Evolutionary conservation across 257 asterid species (phyloP).

Genomic region (Forsythia suspensa): DNA sequence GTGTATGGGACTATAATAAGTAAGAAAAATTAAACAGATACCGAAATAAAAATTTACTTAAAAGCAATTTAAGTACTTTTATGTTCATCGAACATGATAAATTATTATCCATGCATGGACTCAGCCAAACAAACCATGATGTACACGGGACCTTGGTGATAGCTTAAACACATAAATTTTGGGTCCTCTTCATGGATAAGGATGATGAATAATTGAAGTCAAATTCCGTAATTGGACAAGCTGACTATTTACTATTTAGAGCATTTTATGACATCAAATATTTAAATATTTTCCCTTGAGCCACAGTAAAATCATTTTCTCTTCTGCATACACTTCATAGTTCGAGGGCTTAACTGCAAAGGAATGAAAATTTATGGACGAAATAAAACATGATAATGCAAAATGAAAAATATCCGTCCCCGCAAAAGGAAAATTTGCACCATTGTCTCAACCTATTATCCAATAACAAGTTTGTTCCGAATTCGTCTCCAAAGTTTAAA

Average conservation of each 20-base stretch:
- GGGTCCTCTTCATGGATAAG: constrained; percentile 25
- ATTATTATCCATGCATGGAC: background rate
- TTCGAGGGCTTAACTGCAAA: background rate
- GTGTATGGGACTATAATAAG: background rate
- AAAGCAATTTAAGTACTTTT: background rate
- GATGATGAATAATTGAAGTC: constrained; percentile 7
- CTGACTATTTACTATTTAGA: background rate
- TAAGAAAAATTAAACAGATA: too few relatives aligned
- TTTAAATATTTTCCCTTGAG: too few relatives aligned
- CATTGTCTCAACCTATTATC: background rate
- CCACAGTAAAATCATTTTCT: background rate
- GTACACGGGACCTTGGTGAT: background rate
- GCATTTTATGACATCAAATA: background rate
- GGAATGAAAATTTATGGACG: background rate
- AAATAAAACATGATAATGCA: background rate
- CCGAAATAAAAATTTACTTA: background rate
- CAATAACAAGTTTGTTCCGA: too few relatives aligned
- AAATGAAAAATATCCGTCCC: background rate
- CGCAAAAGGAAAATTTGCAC: background rate
- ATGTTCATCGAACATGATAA: background rate
- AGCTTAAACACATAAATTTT: background rate
- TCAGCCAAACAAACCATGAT: background rate
- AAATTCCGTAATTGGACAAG: background rate
- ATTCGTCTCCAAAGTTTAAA: too few relatives aligned
- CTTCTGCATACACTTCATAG: background rate